Evolutionary conservation across 495 filamentous ascomycete species (phyloP), one percentile per base, ranked within the genome.

Genomic region (Penicillium bialowiezense): DNA sequence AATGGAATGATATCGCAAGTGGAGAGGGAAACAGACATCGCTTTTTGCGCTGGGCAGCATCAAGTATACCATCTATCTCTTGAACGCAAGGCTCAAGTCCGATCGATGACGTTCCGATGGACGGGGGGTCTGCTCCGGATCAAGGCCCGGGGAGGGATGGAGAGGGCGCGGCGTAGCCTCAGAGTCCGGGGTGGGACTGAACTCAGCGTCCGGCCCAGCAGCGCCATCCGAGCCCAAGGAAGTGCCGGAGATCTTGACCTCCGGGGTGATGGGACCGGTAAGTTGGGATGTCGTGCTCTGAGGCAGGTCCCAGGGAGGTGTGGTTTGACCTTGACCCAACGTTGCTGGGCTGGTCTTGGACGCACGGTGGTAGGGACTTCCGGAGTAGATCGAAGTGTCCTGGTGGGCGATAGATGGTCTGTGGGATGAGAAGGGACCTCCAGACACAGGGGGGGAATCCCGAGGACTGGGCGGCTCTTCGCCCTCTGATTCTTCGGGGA

Each of bases 91-190:
- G 32, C 20, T 44, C 19, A 55, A 33, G 38, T 53, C 51, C 9
- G 48, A 47, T 87, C 55, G 91, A 88, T 79, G 83, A 86, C 51
- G 88, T 82, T 50, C 88, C 86, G 67, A 76, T 85, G 15, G 84
- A 80, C 65, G 82, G 77, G 44, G 89, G 82, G 72, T 91, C 81
- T 46, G 81, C 79, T 47, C 89, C 74, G 60, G 84, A 85, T 67
- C 62, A 12, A 60, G 50, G 32, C 41, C 54, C 0, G 62, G 59
- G 4, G 63, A 67, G 19, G 65, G 69, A 50, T 71, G 65, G 17
- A 63, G 33, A 21, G 71, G 69, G 12, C 69, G 67, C 17, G 71
- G 71, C 2, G 71, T 74, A 7, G 68, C 67, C 36, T 74, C 69
- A 5, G 69, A 54, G 36, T 74, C 71, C 4, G 58, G 58, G 0